Percentiles rank a stretch among this genome's conserved stretches.
Conservation (phyloP, 306 rosid genomes). For the Trichosanthes truncata region DNA sequence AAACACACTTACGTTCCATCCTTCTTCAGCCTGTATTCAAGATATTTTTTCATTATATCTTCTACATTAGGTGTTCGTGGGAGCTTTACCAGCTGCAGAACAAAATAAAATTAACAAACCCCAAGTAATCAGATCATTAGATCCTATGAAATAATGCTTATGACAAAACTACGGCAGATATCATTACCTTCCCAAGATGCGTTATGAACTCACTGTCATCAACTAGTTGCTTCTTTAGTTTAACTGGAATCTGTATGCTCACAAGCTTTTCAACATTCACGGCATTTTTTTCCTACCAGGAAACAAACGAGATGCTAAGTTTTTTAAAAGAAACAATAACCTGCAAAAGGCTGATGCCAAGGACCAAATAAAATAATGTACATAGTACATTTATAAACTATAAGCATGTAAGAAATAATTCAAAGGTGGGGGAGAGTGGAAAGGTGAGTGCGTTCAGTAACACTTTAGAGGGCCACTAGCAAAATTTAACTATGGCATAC, state of each 20-base stretch:
- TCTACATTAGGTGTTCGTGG: slow-evolving; percentile 78
- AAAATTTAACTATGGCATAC: slow-evolving; percentile 28
- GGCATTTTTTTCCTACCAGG: slow-evolving; percentile 30
- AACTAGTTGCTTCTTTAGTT: slow-evolving; percentile 66
- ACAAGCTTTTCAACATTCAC: slow-evolving; percentile 42
- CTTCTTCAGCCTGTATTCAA: slow-evolving; percentile 51
- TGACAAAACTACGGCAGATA: background rate
- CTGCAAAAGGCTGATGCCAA: background rate
- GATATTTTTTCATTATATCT: slow-evolving; percentile 59
- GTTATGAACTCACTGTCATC: slow-evolving; percentile 76
- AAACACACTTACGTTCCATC: slow-evolving; percentile 56
- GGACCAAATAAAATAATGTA: background rate
- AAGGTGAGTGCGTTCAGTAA: background rate
- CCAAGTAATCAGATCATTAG: slow-evolving; percentile 5
- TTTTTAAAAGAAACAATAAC: background rate
- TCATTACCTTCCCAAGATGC: slow-evolving; percentile 73
- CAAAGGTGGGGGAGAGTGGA: background rate
- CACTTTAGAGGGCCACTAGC: slow-evolving; percentile 8
- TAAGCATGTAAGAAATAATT: background rate
- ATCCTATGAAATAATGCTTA: background rate
- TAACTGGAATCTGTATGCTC: slow-evolving; percentile 53
- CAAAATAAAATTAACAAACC: background rate
- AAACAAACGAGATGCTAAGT: background rate
- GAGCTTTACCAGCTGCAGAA: slow-evolving; percentile 81
- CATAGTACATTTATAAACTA: background rate